Evolutionary conservation across 805 yeast species (phyloP), one percentile per base, ranked within the genome.

Genomic region (Candida pseudofarinosa): DNA sequence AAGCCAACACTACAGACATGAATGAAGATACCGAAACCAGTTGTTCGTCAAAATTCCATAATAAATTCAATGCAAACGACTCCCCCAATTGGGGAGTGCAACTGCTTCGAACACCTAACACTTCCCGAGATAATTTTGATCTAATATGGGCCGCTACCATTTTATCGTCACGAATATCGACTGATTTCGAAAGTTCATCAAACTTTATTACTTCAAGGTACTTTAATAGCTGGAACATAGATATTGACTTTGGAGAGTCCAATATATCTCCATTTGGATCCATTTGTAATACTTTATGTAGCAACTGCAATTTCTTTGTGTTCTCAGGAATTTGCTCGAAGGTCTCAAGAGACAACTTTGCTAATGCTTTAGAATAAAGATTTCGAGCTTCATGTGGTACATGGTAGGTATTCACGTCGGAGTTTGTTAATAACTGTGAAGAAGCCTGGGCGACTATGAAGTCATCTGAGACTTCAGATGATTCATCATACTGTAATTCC

Each of bases 211-310:
- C 32, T 19, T 52, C 48, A 17, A 60, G 41, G 20, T 47, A 48
- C 8, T 50, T 43, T 37, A 66, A 50, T n/a, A 69, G 38, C 42
- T 65, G 67, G 42, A 69, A 69, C 1, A 69, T 51, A 1, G 72
- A 65, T 4, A 67, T 41, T 2, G 66, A 55, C 35, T 63, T 50
- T 1, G 71, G 64, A 1, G 62, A 49, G 16, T 57, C 61, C 16
- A 60, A 42, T 8, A 57, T 38, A 39, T 62, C 62, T n/a, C 65
- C 65, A 41, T 48, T 46, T 16, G 58, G 62, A 43, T 64, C 68
- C 47, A 61, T 57, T 56, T 74, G 81, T 4, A 79, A 51, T 4
- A 61, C 46, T 41, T 75, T 56, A 56, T 79, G 80, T 26, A 80
- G 50, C 3, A 63, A 40, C 48, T 77, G 77, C 36, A 79, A 58